phyloP scores from a whole-genome alignment of 2,329 filamentous ascomycete genomes.

The Fusarium fujikuroi region DNA sequence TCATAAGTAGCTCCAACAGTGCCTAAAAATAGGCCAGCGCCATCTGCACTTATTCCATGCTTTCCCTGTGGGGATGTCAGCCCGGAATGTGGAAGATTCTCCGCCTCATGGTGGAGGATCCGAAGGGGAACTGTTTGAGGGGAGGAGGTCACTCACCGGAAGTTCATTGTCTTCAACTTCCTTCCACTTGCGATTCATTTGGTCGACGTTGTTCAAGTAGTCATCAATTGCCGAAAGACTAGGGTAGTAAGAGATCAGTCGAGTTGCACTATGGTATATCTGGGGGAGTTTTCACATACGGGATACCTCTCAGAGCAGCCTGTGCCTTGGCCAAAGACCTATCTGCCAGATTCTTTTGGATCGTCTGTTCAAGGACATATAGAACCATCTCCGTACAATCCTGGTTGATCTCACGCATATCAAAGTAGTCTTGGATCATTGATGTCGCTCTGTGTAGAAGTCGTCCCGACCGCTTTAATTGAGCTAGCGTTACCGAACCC shows the following conservation, averaged over 20 bases:
- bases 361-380: neutral
- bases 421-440: neutral
- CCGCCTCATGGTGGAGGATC: too few species aligned
- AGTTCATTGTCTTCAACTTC: neutral
- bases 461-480: neutral
- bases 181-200: neutral
- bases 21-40: neutral
- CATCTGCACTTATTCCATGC: neutral
- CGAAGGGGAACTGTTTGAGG: too few species aligned
- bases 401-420: neutral
- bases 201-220: neutral
- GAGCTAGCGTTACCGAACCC: neutral
- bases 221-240: neutral
- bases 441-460: neutral
- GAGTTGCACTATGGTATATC: too few species aligned
- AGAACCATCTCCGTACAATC: neutral
- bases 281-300: neutral
- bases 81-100: too few species aligned
- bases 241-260: too few species aligned
- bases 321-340: neutral
- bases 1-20: neutral
- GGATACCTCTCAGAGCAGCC: neutral
- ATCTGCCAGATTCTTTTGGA: neutral
- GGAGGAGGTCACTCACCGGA: neutral
- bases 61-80: neutral